Base-by-base conservation (phyloP, 23 red algal genomes). In the Chondrus crispus region DNA sequence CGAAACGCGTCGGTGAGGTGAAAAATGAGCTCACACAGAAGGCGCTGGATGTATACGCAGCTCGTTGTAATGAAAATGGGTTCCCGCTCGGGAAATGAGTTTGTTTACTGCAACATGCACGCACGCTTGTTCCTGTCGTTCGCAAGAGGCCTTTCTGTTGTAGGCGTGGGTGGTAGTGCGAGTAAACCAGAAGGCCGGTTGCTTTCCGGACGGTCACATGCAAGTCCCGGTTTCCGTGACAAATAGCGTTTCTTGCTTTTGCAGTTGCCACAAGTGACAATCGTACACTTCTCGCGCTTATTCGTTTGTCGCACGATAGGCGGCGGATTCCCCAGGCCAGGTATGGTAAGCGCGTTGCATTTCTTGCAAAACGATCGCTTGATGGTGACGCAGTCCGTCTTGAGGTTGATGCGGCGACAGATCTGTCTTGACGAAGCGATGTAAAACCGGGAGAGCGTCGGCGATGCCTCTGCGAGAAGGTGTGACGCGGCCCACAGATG, bases 321-420 rank as follows among this genome's bases (percentile, higher is more conserved):
- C 5, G 30, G 48, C 5, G 69, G 53, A 81, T 47, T 32, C 30
- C 83, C 83, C 18, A 71, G 58, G 6, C 92, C 84, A 18, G 80
- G 90, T 19, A 94, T 22, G 39, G 79, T 54, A 2, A 47, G 40
- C 13, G 81, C 38, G 40, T 81, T 49, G 58, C 92, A 94, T 43
- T 79, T 54, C 39, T 87, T 87, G 92, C 92, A 94, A 22, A 87
- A 42, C 16, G 55, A 20, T 2, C 92, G 92, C 62, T 94, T 94
- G 68, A 94, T 75, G 37, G 92, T 81, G 14, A 74, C 38, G 33
- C 57, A 85, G 71, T 94, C 92, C 14, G 75, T 47, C 20, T 64
- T 87, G 35, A 94, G 66, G 68, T 86, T 87, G 28, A 94, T 70
- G 37, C 92, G 92, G 29, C 92, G 82, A 29, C 92, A 76, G 57